Conservation (phyloP, 202 grass and related monocot species). For the Tripidium arundinaceum region DNA sequence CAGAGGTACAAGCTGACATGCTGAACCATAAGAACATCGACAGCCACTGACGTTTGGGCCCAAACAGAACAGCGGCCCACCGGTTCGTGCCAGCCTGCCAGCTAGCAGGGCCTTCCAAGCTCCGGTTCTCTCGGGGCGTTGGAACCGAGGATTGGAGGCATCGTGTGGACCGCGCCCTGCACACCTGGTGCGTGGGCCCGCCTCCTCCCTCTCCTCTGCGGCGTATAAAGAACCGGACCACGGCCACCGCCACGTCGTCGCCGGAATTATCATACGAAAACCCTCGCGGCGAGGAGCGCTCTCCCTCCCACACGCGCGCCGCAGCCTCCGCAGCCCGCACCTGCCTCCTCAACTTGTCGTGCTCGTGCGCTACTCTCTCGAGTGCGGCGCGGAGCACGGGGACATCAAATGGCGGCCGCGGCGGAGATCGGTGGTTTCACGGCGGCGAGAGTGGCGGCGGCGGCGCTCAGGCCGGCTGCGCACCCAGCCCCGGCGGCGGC, state of each 20-base stretch:
- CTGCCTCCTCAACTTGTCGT: not conserved
- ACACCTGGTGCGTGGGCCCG: slow-evolving; percentile 28
- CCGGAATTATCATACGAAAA: slow-evolving; percentile 27
- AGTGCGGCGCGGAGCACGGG: slow-evolving; percentile 8
- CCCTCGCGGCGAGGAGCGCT: slow-evolving; percentile 6
- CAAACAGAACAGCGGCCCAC: not conserved
- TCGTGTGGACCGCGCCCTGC: slow-evolving; percentile 36
- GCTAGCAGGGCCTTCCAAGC: not conserved
- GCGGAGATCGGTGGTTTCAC: slow-evolving; percentile 52
- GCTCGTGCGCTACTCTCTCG: slow-evolving; percentile 1
- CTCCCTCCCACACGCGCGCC: not conserved
- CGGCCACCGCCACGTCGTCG: slow-evolving; percentile 11
- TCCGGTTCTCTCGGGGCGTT: slow-evolving; percentile 17
- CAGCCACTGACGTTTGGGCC: not conserved
- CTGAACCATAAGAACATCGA: not conserved
- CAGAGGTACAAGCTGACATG: not conserved
- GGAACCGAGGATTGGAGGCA: slow-evolving; percentile 20
- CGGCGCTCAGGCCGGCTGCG: slow-evolving; percentile 12
- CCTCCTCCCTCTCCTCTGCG: not conserved
- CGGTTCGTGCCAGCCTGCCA: not conserved
- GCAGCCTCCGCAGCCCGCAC: slow-evolving; percentile 32
- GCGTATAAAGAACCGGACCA: slow-evolving; percentile 41
- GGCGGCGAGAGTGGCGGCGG: slow-evolving; percentile 27
- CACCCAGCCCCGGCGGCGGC: not conserved
- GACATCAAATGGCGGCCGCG: slow-evolving; percentile 43